A percentile compares a stretch with the other conserved stretches of the same genome.
Evolutionary conservation across 2,329 filamentous ascomycete genomes (phyloP).

Genomic region (Aspergillus sp.): DNA sequence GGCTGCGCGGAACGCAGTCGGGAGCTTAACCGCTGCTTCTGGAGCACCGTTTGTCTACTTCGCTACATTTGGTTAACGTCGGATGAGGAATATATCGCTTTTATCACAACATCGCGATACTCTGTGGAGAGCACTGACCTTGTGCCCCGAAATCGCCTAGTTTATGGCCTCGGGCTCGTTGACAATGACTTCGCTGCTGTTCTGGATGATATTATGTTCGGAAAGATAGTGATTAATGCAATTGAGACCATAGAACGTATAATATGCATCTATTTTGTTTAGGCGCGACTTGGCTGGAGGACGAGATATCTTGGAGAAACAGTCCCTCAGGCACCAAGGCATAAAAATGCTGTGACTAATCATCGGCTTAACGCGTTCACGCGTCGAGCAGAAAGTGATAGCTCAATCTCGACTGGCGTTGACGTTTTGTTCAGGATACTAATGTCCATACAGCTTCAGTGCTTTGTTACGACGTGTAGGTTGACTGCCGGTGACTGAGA

Average conservation of each 20-base stretch:
- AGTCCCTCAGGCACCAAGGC: neutral
- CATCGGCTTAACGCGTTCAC: conserved; percentile 12
- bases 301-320: neutral
- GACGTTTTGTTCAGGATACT: neutral
- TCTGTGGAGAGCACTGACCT: neutral
- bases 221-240: neutral
- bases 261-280: neutral
- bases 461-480: neutral
- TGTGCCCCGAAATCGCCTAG: neutral
- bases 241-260: neutral
- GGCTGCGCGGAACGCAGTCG: neutral
- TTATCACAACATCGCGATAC: neutral
- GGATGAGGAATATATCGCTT: conserved; percentile 1
- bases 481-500: conserved; percentile 3
- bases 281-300: neutral
- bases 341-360: conserved; percentile 5
- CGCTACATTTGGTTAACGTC: neutral
- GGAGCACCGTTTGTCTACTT: neutral
- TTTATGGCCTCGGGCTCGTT: neutral
- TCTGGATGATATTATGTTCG: neutral
- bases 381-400: conserved; percentile 2
- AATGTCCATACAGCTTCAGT: neutral
- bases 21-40: neutral
- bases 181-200: neutral
- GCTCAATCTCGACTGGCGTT: neutral